phyloP scores from a whole-genome alignment of 2,329 filamentous ascomycete genomes.

The Trichophyton rubrum region DNA sequence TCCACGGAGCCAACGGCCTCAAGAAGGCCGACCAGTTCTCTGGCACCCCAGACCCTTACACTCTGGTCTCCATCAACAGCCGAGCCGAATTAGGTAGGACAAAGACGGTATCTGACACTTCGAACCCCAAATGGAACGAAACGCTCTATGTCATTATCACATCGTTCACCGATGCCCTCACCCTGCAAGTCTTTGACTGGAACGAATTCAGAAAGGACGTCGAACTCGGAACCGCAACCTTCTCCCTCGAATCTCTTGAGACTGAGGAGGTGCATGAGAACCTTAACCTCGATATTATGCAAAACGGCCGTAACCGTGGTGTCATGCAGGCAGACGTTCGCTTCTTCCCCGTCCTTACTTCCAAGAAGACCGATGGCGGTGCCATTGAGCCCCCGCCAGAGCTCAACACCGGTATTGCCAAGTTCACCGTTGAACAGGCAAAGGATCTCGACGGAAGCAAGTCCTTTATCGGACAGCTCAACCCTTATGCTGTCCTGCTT shows the following conservation, averaged over 20 bases:
- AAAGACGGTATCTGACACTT: slow-evolving; percentile 72
- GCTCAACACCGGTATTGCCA: slow-evolving; percentile 82
- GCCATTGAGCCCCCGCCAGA: slow-evolving; percentile 70
- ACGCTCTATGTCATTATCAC: slow-evolving; percentile 92
- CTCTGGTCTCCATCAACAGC: slow-evolving; percentile 70
- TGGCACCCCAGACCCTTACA: slow-evolving; percentile 83
- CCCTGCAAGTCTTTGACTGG: slow-evolving; percentile 77
- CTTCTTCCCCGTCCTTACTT: slow-evolving; percentile 86
- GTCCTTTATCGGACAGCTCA: slow-evolving; percentile 81
- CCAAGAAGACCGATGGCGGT: slow-evolving; percentile 56
- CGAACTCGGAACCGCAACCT: slow-evolving; percentile 77
- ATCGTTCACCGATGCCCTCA: slow-evolving; percentile 76
- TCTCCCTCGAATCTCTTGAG: slow-evolving; percentile 71
- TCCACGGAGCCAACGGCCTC: slow-evolving; percentile 81
- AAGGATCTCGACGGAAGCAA: slow-evolving; percentile 90
- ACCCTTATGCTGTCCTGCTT: slow-evolving; percentile 76
- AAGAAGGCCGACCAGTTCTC: slow-evolving; percentile 94
- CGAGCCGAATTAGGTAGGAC: slow-evolving; percentile 73
- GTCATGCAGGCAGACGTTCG: slow-evolving; percentile 68
- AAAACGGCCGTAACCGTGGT: slow-evolving; percentile 73
- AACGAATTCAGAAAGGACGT: slow-evolving; percentile 97
- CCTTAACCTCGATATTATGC: slow-evolving; percentile 67
- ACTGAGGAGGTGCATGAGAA: slow-evolving; percentile 68
- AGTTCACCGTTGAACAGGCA: slow-evolving; percentile 87
- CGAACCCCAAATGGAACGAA: slow-evolving; percentile 89